Base-by-base conservation (phyloP, 768 basidiomycete genomes). In the Amanita phalloides region DNA sequence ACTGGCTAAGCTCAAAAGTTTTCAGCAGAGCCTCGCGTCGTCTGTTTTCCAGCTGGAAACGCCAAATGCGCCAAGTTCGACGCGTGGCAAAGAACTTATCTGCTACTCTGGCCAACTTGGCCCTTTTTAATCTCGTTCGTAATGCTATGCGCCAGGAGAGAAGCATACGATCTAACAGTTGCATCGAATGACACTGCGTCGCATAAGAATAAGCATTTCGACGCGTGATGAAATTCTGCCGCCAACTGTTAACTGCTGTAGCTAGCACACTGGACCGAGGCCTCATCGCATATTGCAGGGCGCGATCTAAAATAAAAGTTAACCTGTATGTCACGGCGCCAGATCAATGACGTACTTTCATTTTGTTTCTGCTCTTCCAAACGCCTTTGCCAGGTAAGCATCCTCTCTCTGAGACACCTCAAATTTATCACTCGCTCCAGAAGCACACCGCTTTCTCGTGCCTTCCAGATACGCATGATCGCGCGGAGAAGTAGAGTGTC, bases 391-490 rank as follows among this genome's bases (percentile, higher is more conserved):
- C 85, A 87, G 13, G 70, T 59, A 14, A 60, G 58, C 73, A 77
- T 79, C 1, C 68, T 64, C 38, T 64, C 64, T 56, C 72, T 75
- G 42, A 77, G 48, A 6, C 81, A 57, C 32, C 78, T 71, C 17
- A 69, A 55, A 4, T 66, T 62, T 48, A 69, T 74, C 33, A 81
- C 76, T 43, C 75, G 72, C 52, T 77, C 77, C 9, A 87, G 68
- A 26, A 81, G 68, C 46, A 64, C 69, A 28, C 81, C 82, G 7
- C 81, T 76, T 58, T 84, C 83, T 36, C 75, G 76, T 20, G 85
- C 81, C 57, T 76, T 82, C 84, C 85, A 84, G 3, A 86, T 75
- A 44, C 79, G 71, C 58, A 73, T 64, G 43, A 83, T 67, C 26
- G 80, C 84, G 42, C 75, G 74, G 28, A 86, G 53, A 20, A 85